Evolutionary conservation across 495 filamentous ascomycete genomes (phyloP), one percentile per base, ranked within the genome.

Genomic region (Penicillium ochrochloron): DNA sequence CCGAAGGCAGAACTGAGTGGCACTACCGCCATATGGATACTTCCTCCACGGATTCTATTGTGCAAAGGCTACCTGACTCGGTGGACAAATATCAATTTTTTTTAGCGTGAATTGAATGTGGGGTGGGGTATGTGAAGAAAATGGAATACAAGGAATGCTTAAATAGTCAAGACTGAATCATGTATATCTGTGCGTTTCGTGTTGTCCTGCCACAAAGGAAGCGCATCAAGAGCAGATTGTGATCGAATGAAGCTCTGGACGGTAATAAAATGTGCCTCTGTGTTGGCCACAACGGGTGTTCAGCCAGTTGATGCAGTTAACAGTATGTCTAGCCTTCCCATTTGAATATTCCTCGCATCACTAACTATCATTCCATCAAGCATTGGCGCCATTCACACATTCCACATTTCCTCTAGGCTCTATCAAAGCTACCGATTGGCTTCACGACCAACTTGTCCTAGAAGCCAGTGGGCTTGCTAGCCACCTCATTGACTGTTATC

Each of bases 401-500:
- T 64, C 78, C 27, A 80, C 83, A 44, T 76, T 89, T 9, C 82
- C 86, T 1, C 75, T 89, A 10, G 86, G 87, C 29, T 73, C 82
- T 25, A 84, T 90, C 61, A 83, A 76, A 27, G 83, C 88, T 10
- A 68, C 74, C 51, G 87, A 87, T 44, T 90, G 88, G 88, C 73
- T 89, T n/a, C 72, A 78, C 52, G 81, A 85, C 60, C 82, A 90
- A 61, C 61, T 90, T 25, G 61, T 76, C 25, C 69, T 82, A 17
- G 80, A 80, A 60, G 82, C 84, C 10, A 60, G 81, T 52, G 88
- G 87, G 3, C 83, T 90, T 4, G 84, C 83, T 5, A 87, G 88
- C 5, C 85, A 89, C 62, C 67, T 86, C 54, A 78, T 78, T 37
- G 82, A 87, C 56, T 89, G 89, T 69, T 90, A 86, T 69, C 78